phyloP scores from a whole-genome alignment of 768 basidiomycete genomes.

The Polyporus arcularius region DNA sequence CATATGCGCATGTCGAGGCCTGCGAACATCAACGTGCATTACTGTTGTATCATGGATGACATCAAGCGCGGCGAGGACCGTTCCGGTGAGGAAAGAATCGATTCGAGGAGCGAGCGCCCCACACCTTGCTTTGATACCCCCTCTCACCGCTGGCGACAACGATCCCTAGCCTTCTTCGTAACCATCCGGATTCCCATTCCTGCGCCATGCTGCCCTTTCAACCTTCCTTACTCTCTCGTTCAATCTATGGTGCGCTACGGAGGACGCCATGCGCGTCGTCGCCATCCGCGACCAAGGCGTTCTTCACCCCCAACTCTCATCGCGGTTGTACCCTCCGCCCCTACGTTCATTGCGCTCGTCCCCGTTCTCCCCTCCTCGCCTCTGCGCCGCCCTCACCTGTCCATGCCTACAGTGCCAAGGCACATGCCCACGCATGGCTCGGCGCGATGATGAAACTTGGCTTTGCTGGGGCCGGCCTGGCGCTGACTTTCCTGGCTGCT shows the following conservation, averaged over 20 bases:
- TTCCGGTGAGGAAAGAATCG: background rate
- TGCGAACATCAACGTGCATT: no score
- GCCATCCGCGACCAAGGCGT: background rate
- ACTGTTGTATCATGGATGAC: background rate
- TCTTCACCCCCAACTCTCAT: background rate
- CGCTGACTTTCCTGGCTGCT: conserved; percentile 39
- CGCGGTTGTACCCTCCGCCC: background rate
- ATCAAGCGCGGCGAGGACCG: background rate
- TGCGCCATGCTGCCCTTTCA: conserved; percentile 2
- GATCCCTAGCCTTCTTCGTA: background rate
- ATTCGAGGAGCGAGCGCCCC: no score
- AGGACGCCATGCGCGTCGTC: background rate
- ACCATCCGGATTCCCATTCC: background rate
- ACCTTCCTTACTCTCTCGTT: conserved; percentile 12
- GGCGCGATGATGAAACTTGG: conserved; percentile 20
- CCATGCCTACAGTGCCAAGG: background rate
- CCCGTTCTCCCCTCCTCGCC: background rate
- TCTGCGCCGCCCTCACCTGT: background rate
- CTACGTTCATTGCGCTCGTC: background rate
- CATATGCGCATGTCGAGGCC: background rate
- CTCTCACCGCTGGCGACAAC: background rate
- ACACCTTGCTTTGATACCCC: background rate
- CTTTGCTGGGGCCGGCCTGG: conserved; percentile 46
- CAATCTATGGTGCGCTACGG: background rate
- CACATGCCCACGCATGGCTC: background rate